A percentile compares a stretch with the other conserved stretches of the same genome.
Conservation (phyloP, 441 rosid species). For the Gossypium schwendimanii region DNA sequence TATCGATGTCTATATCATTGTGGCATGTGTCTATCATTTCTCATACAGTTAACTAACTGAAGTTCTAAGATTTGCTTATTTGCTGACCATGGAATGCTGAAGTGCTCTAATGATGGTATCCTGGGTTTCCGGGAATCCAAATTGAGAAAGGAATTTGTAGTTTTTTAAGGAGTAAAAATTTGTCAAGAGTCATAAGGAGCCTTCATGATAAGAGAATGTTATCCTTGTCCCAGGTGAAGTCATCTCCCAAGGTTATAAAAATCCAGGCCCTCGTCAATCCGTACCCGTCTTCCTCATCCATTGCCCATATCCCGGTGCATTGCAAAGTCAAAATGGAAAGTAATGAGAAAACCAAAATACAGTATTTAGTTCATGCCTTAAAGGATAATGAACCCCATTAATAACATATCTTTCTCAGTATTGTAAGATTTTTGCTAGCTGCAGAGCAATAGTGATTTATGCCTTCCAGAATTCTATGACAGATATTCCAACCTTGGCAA, state of each 20-base stretch:
- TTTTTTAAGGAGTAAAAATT: neutral
- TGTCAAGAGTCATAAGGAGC: neutral
- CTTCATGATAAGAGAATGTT: too few species aligned
- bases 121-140: neutral
- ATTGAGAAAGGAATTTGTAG: neutral
- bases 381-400: neutral
- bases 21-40: neutral
- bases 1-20: neutral
- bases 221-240: too few species aligned
- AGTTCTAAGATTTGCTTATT: neutral
- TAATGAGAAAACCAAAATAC: neutral
- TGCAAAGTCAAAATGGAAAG: neutral
- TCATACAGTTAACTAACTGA: neutral
- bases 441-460: neutral
- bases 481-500: slow-evolving; percentile 1
- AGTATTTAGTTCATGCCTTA: neutral
- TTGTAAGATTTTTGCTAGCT: neutral
- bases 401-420: neutral
- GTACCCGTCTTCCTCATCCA: neutral
- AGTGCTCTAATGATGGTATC: neutral
- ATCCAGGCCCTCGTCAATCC: neutral
- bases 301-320: neutral
- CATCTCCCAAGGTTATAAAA: neutral
- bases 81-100: neutral
- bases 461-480: neutral